Conservation (phyloP, 352 stramenopile genomes). For the Globisporangium emineosum region DNA sequence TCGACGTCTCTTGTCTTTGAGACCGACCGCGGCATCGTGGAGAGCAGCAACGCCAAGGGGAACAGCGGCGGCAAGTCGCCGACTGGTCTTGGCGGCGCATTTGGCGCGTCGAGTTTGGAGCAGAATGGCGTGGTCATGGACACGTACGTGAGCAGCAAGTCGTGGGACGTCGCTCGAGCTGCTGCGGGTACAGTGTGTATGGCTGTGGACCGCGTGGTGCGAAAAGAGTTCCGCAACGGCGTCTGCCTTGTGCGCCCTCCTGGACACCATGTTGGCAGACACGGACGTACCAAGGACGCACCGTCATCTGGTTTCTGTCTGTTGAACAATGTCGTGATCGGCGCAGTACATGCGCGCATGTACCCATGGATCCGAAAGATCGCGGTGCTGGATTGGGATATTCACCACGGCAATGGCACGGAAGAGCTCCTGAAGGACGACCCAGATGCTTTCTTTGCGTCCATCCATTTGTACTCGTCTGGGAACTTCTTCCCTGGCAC, state of each 20-base stretch:
- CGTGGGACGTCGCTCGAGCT: constrained; percentile 77
- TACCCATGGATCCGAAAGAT: constrained; percentile 90
- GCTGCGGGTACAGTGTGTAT: constrained; percentile 79
- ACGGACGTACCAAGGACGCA: constrained; percentile 65
- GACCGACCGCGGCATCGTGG: constrained; percentile 61
- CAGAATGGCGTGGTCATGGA: constrained; percentile 71
- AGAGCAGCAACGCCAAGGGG: constrained; percentile 32
- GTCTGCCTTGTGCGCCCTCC: constrained; percentile 89
- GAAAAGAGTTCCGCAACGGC: constrained; percentile 75
- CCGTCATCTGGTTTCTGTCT: constrained; percentile 95
- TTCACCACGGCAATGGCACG: constrained; percentile 99
- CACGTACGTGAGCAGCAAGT: constrained; percentile 85
- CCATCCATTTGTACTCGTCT: constrained; percentile 75
- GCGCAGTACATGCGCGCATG: constrained; percentile 94
- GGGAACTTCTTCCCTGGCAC: constrained; percentile 80
- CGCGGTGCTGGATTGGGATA: constrained; percentile 98
- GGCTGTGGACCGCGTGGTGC: constrained; percentile 76
- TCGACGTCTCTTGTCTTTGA: constrained; percentile 71
- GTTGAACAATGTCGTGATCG: constrained; percentile 99
- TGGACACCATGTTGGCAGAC: constrained; percentile 89
- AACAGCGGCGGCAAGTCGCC: constrained; percentile 37
- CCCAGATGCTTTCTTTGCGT: constrained; percentile 80
- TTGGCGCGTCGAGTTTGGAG: constrained; percentile 62
- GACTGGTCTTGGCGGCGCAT: constrained; percentile 58
- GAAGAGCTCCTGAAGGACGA: constrained; percentile 88